A percentile compares a stretch with the other conserved stretches of the same genome.
Conservation (phyloP, 768 basidiomycete genomes). For the Vishniacozyma victoriae region DNA sequence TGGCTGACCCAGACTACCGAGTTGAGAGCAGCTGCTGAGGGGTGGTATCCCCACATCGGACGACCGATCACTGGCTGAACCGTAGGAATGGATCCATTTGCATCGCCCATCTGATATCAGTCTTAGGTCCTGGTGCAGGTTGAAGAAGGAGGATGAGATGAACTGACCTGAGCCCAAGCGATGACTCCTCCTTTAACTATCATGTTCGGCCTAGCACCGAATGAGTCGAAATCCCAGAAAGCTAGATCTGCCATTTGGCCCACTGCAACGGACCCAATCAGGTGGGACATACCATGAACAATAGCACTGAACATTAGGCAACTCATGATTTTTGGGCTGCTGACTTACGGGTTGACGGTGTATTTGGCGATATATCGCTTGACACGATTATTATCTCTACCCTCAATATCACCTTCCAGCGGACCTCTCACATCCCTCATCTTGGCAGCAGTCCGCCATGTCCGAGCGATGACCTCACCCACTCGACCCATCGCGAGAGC, state of each 20-base stretch:
- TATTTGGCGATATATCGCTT: conserved; percentile 95
- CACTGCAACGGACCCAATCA: conserved; percentile 74
- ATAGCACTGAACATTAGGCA: conserved; percentile 60
- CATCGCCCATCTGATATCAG: conserved; percentile 75
- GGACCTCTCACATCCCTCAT: conserved; percentile 76
- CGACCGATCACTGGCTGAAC: conserved; percentile 81
- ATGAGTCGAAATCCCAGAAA: conserved; percentile 89
- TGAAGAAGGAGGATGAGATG: neutral
- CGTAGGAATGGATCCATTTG: conserved; percentile 91
- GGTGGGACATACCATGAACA: conserved; percentile 81
- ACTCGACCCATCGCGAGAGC: conserved; percentile 98
- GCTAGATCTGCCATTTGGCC: conserved; percentile 90
- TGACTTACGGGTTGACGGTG: conserved; percentile 87
- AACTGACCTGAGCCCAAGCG: conserved; percentile 72
- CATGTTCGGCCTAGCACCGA: conserved; percentile 88
- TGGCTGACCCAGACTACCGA: conserved; percentile 82
- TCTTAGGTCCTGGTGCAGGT: neutral
- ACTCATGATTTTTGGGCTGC: neutral
- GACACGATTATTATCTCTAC: conserved; percentile 78
- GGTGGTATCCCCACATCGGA: conserved; percentile 88
- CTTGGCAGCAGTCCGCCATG: conserved; percentile 97
- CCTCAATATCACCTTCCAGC: conserved; percentile 66
- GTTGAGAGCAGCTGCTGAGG: conserved; percentile 71
- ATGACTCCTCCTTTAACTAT: conserved; percentile 93
- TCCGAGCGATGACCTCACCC: conserved; percentile 83